These are phyloP conservation scores for Volvox carteri DNA, from an alignment of 163 green algal species.

Conservation along the genomic window DNA sequence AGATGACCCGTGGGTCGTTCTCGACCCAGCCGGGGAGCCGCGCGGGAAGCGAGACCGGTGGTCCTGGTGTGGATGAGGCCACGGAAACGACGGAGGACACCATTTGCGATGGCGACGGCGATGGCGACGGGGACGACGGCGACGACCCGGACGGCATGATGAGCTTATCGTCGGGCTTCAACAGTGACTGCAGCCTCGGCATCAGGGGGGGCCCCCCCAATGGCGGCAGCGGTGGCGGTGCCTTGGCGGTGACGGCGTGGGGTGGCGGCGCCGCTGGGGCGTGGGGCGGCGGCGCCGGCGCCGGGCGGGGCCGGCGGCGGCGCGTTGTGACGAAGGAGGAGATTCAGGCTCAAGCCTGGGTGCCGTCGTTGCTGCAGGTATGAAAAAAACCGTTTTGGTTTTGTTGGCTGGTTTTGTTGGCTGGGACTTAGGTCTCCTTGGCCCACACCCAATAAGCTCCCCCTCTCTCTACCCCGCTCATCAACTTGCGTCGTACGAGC, in stretches of 20 bases:
- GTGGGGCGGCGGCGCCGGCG: conserved; percentile 18
- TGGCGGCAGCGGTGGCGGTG: background rate
- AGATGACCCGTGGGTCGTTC: conserved; percentile 15
- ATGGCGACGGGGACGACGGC: background rate
- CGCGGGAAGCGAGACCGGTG: too few relatives aligned
- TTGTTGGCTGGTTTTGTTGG: too few relatives aligned
- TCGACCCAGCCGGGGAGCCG: too few relatives aligned
- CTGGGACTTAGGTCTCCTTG: too few relatives aligned
- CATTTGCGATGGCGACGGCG: background rate
- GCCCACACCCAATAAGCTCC: too few relatives aligned
- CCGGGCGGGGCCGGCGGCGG: background rate
- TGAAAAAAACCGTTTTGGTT: too few relatives aligned
- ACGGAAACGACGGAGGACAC: background rate
- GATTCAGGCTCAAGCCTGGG: conserved; percentile 40
- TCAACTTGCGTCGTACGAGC: too few relatives aligned
- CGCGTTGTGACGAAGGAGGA: background rate
- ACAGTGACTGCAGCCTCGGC: background rate
- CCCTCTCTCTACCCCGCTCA: too few relatives aligned
- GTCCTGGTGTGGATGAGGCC: too few relatives aligned
- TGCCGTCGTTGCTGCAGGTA: conserved; percentile 41
- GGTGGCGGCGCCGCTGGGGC: background rate
- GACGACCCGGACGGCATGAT: background rate
- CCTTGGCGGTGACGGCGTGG: background rate
- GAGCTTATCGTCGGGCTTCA: background rate
- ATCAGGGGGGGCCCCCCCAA: too few relatives aligned